phyloP scores from a whole-genome alignment of 495 filamentous ascomycete species.

The Chaetomidium leptoderma region DNA sequence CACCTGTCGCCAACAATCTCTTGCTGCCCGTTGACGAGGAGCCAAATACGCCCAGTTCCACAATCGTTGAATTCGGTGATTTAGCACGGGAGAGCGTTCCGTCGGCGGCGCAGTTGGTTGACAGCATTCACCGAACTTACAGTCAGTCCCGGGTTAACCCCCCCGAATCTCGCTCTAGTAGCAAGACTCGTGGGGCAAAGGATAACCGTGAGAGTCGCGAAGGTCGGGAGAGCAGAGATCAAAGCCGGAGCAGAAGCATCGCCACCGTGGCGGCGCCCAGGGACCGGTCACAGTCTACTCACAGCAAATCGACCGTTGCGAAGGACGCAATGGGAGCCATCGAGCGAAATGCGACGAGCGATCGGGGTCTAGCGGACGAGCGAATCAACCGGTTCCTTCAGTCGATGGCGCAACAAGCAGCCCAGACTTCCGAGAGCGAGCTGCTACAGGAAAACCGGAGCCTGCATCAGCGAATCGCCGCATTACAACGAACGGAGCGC shows the following conservation, averaged over 20 bases:
- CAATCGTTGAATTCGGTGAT: slow-evolving; percentile 14
- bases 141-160: background rate
- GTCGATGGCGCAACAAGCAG: slow-evolving; percentile 3
- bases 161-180: slow-evolving; percentile 6
- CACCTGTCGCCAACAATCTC: background rate
- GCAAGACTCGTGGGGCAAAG: background rate
- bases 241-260: background rate
- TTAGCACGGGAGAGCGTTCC: background rate
- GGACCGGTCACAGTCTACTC: slow-evolving; percentile 4
- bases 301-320: background rate
- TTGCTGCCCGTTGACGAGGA: slow-evolving; percentile 10
- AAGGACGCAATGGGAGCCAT: background rate
- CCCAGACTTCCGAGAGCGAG: background rate
- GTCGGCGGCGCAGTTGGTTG: slow-evolving; percentile 7
- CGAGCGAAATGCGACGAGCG: background rate
- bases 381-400: slow-evolving; percentile 5
- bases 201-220: background rate
- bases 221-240: background rate
- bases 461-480: slow-evolving; percentile 25
- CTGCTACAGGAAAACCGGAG: slow-evolving; percentile 23
- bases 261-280: background rate
- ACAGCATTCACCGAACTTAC: slow-evolving; percentile 7
- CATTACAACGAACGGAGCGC: slow-evolving; percentile 22
- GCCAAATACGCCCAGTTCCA: slow-evolving; percentile 13
- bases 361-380: background rate